A percentile compares a stretch with the other conserved stretches of the same genome.
These are phyloP conservation scores for Salvia hispanica DNA, from an alignment of 257 asterid genomes.

Conservation along the genomic window DNA sequence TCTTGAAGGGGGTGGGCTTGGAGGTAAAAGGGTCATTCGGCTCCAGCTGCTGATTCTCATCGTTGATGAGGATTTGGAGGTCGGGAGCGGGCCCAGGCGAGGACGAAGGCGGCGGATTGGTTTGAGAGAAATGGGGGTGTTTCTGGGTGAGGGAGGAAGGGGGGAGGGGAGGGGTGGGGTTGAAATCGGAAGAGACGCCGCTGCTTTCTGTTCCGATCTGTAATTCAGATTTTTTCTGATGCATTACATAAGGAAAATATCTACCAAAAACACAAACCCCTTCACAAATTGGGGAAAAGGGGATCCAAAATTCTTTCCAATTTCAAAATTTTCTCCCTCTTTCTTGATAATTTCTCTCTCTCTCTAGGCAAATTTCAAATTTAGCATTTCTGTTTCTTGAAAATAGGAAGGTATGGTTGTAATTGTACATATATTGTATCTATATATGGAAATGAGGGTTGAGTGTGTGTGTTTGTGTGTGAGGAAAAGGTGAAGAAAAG, in stretches of 20 bases:
- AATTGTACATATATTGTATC: slow-evolving; percentile 3
- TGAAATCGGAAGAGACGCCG: slow-evolving; percentile 99
- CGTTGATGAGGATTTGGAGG: slow-evolving; percentile 57
- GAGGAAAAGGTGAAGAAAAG: slow-evolving; percentile 30
- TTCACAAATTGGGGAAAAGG: background rate
- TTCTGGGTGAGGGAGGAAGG: slow-evolving; percentile 62
- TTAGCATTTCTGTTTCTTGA: slow-evolving; percentile 21
- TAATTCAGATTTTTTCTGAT: slow-evolving; percentile 92
- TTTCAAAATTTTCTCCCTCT: background rate
- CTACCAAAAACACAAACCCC: slow-evolving; percentile 23
- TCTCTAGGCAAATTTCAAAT: background rate
- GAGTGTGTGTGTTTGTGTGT: slow-evolving; percentile 11
- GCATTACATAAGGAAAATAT: slow-evolving; percentile 68
- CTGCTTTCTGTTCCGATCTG: slow-evolving; percentile 99
- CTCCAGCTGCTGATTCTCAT: slow-evolving; percentile 42
- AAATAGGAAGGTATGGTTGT: slow-evolving; percentile 26
- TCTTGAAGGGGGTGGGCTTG: slow-evolving; percentile 70
- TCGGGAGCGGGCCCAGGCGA: slow-evolving; percentile 26
- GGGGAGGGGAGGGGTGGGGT: slow-evolving; percentile 67
- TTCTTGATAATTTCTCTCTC: slow-evolving; percentile 15
- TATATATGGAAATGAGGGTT: slow-evolving; percentile 35
- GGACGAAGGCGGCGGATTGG: slow-evolving; percentile 40
- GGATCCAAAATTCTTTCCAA: slow-evolving; percentile 21
- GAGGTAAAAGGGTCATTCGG: slow-evolving; percentile 58
- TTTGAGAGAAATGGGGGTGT: slow-evolving; percentile 20